phyloP scores from a whole-genome alignment of 2,329 filamentous ascomycete genomes.

The Cadophora sp. region DNA sequence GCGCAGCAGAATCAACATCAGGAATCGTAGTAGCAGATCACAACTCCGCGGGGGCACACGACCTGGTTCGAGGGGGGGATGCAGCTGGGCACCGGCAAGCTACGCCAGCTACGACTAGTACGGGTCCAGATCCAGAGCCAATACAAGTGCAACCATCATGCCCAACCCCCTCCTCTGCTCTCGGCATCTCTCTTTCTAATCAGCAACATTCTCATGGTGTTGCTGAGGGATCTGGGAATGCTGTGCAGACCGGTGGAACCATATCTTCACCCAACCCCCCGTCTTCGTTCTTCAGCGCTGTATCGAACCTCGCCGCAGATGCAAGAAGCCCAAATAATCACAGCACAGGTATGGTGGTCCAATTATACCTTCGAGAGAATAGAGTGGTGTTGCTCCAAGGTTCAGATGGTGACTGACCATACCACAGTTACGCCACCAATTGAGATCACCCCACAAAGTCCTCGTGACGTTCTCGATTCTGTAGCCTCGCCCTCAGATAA shows the following conservation, averaged over 20 bases:
- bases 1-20: constrained; percentile 26
- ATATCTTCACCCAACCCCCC: constrained; percentile 21
- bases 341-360: constrained; percentile 24
- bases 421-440: constrained; percentile 28
- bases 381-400: constrained; percentile 11
- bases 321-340: constrained; percentile 18
- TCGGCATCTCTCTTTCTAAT: neutral
- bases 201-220: constrained; percentile 12
- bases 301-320: constrained; percentile 12
- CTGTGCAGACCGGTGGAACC: constrained; percentile 18
- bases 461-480: constrained; percentile 28
- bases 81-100: constrained; percentile 12
- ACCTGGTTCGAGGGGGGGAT: constrained; percentile 13
- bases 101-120: constrained; percentile 18
- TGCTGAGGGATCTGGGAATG: constrained; percentile 4
- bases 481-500: constrained; percentile 17
- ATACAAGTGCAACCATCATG: constrained; percentile 15
- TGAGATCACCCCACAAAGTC: constrained; percentile 25
- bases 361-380: constrained; percentile 7
- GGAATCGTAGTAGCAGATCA: constrained; percentile 15
- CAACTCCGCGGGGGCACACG: constrained; percentile 22
- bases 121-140: constrained; percentile 28
- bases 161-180: constrained; percentile 11
- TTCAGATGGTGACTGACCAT: constrained; percentile 24
- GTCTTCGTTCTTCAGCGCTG: constrained; percentile 6